A percentile compares a stretch with the other conserved stretches of the same genome.
These are phyloP conservation scores for Septoria linicola DNA, from an alignment of 2,329 filamentous ascomycete genomes.

Conservation along the genomic window DNA sequence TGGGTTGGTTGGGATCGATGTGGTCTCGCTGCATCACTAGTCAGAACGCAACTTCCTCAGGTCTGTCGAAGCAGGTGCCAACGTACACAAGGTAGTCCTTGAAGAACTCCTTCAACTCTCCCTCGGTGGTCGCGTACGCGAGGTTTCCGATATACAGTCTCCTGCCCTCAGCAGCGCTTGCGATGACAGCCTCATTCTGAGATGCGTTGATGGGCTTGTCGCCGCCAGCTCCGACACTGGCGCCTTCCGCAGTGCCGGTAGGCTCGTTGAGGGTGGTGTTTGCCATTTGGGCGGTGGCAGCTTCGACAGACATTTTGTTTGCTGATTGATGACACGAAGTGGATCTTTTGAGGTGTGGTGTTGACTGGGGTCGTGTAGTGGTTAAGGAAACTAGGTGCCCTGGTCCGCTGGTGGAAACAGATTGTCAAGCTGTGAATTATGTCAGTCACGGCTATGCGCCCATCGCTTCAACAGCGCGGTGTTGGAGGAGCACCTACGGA, in stretches of 20 bases:
- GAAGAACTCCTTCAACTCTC: conserved; percentile 99
- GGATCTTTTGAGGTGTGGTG: conserved; percentile 22
- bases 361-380: conserved; percentile 37
- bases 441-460: conserved; percentile 16
- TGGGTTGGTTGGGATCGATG: conserved; percentile 98
- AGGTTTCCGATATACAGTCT: conserved; percentile 99
- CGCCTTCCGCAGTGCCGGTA: conserved; percentile 57
- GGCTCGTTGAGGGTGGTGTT: conserved; percentile 62
- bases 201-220: conserved; percentile 69
- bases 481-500: conserved; percentile 29
- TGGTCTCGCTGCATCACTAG: conserved; percentile 72
- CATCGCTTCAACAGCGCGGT: conserved; percentile 4
- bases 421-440: conserved; percentile 46
- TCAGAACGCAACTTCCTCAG: conserved; percentile 22
- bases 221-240: conserved; percentile 48
- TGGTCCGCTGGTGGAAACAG: conserved; percentile 45
- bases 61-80: conserved; percentile 16
- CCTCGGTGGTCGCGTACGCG: conserved; percentile 99
- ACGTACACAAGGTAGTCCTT: conserved; percentile 99
- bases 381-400: conserved; percentile 42
- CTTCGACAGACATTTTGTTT: conserved; percentile 86
- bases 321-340: conserved; percentile 58
- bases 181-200: conserved; percentile 86
- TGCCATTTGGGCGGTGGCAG: conserved; percentile 71
- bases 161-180: conserved; percentile 97